phyloP scores from a whole-genome alignment of 1,284 basidiomycete genomes.

The Moesziomyces sp. region DNA sequence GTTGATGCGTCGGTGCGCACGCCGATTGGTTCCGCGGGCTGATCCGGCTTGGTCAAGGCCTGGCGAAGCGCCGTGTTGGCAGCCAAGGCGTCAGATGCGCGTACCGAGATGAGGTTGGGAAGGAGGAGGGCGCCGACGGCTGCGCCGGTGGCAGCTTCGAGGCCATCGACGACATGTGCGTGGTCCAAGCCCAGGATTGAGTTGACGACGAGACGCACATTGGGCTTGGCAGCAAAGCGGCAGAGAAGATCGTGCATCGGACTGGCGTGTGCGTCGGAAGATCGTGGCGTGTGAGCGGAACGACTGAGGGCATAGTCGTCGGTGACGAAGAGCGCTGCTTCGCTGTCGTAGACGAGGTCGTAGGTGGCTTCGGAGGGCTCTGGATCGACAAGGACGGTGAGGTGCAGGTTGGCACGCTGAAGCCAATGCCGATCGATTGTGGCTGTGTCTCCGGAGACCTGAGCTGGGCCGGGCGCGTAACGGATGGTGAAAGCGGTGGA shows the following conservation, averaged over 20 bases:
- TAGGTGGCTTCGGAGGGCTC: slow-evolving; percentile 8
- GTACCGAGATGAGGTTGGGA: slow-evolving; percentile 15
- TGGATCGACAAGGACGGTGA: slow-evolving; percentile 41
- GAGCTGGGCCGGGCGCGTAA: slow-evolving; percentile 22
- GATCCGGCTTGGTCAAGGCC: slow-evolving; percentile 21
- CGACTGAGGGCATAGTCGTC: slow-evolving; percentile 41
- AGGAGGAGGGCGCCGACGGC: slow-evolving; percentile 26
- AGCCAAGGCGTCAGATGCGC: slow-evolving; percentile 21
- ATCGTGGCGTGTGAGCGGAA: slow-evolving; percentile 19
- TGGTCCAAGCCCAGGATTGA: slow-evolving; percentile 15
- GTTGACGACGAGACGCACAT: slow-evolving; percentile 45
- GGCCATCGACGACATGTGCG: slow-evolving; percentile 10
- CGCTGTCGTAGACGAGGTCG: slow-evolving; percentile 45
- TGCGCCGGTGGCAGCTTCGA: slow-evolving; percentile 27
- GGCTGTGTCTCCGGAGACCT: not conserved
- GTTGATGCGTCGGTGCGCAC: not conserved
- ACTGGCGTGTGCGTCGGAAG: slow-evolving; percentile 6
- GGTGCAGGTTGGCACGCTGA: slow-evolving; percentile 28
- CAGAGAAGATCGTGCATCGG: slow-evolving; percentile 28
- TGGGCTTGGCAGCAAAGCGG: slow-evolving; percentile 50
- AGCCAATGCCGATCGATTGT: slow-evolving; percentile 49
- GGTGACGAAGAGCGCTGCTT: slow-evolving; percentile 44
- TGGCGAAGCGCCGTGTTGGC: slow-evolving; percentile 36
- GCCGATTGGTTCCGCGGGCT: slow-evolving; percentile 1
- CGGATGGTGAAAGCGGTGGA: slow-evolving; percentile 26